Percentiles rank a stretch among this genome's conserved stretches.
phyloP scores from a whole-genome alignment of 768 basidiomycete genomes.

The Suillus cothurnatus region DNA sequence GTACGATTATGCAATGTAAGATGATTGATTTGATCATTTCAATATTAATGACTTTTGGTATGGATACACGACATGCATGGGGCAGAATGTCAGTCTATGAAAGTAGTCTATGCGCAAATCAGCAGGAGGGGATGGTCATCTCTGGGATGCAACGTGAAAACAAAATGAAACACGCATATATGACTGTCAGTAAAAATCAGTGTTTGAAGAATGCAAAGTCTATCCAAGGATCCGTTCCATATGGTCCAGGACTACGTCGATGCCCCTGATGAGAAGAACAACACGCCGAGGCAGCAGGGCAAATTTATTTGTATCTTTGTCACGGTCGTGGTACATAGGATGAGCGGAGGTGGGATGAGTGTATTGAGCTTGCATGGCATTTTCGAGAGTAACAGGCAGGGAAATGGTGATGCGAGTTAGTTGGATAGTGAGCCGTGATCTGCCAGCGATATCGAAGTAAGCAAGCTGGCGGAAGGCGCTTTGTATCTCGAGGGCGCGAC shows the following conservation, averaged over 20 bases:
- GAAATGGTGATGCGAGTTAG: constrained; percentile 76
- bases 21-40: constrained; percentile 2
- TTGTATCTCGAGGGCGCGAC: constrained; percentile 82
- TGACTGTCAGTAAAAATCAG: not conserved
- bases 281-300: constrained; percentile 58
- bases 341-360: constrained; percentile 12
- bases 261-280: constrained; percentile 59
- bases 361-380: constrained; percentile 56
- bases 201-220: constrained; percentile 2
- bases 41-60: constrained; percentile 1
- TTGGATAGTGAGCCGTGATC: constrained; percentile 75
- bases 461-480: constrained; percentile 72
- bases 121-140: not conserved
- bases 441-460: constrained; percentile 76
- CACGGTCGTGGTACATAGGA: constrained; percentile 21
- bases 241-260: constrained; percentile 63
- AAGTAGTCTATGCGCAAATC: not conserved
- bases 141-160: not conserved
- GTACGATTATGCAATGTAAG: not conserved
- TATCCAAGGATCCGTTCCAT: constrained; percentile 58
- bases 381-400: constrained; percentile 74
- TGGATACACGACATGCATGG: not conserved
- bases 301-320: constrained; percentile 21
- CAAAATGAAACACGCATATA: not conserved
- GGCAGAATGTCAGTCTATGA: not conserved